These are phyloP conservation scores for Furcasterigmium sp. DNA, from an alignment of 2,329 filamentous ascomycete species.

Conservation along the genomic window DNA sequence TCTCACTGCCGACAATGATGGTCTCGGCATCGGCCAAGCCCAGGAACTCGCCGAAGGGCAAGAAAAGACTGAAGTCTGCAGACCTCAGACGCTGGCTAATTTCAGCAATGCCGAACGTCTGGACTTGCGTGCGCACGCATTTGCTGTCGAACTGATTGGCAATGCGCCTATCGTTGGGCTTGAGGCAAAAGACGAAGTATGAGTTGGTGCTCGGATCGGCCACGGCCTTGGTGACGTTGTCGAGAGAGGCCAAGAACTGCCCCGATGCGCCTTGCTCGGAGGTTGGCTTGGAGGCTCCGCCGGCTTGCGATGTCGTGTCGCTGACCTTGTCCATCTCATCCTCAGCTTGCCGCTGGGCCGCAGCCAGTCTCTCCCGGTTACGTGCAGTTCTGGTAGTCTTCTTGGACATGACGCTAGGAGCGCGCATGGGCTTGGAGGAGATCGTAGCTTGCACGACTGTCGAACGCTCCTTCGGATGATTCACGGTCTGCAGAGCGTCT, in stretches of 20 bases:
- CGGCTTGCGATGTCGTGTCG: slow-evolving; percentile 39
- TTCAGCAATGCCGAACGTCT: slow-evolving; percentile 93
- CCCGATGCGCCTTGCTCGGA: slow-evolving; percentile 73
- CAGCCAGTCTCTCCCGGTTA: slow-evolving; percentile 10
- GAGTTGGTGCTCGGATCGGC: slow-evolving; percentile 78
- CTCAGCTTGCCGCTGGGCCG: slow-evolving; percentile 30
- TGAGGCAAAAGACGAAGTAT: slow-evolving; percentile 96
- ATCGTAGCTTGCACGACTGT: slow-evolving; percentile 95
- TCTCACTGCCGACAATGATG: slow-evolving; percentile 84
- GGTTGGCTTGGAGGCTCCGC: slow-evolving; percentile 30
- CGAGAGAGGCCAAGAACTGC: slow-evolving; percentile 83
- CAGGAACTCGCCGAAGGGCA: slow-evolving; percentile 93
- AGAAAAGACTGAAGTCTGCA: slow-evolving; percentile 91
- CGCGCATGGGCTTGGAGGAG: slow-evolving; percentile 88
- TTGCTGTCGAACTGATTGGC: slow-evolving; percentile 99
- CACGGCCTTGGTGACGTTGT: slow-evolving; percentile 86
- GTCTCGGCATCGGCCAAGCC: slow-evolving; percentile 81
- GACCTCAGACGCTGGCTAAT: slow-evolving; percentile 91
- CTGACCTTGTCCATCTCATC: slow-evolving; percentile 44
- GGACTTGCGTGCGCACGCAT: slow-evolving; percentile 89
- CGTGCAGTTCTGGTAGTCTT: slow-evolving; percentile 50
- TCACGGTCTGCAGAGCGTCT: slow-evolving; percentile 84
- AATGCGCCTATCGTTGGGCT: slow-evolving; percentile 94
- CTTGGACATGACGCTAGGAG: slow-evolving; percentile 85
- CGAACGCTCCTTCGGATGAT: slow-evolving; percentile 85